Base-by-base conservation (phyloP, 495 filamentous ascomycete species). In the Corynascus novoguineensis region DNA sequence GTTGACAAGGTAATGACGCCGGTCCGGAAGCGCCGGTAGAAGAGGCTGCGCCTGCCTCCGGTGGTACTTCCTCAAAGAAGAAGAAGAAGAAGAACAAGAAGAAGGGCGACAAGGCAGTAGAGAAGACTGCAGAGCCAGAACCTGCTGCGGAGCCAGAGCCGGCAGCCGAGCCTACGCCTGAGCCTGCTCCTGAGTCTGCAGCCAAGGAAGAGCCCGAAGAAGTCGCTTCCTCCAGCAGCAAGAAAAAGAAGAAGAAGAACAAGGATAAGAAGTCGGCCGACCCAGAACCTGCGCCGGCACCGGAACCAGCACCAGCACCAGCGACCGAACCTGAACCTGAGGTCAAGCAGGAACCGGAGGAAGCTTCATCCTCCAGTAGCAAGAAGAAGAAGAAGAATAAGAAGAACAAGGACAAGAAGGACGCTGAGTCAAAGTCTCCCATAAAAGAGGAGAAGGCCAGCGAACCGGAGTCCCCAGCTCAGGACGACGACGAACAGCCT, bases 331-430 rank as follows among this genome's bases (percentile, higher is more conserved):
- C 55, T n/a, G 50, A 34, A 60, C 40, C 55, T 21, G 58, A 59
- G 38, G 44, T 25, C 27, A 61, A 64, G 53, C 49, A 55, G 32
- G 50, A 61, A 53, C 31, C 34, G 17, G 58, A 58, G 49, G 53
- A 44, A n/a, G 22, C 15, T 12, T 22, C 53, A 10, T 48, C 58
- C 6, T 14, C 58, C 19, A 24, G 45, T 27, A 41, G 24, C 37
- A 65, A 61, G 37, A 59, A 56, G 32, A 68, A 70, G 53, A 69
- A 66, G 42, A 57, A 46, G 42, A 64, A 63, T 34, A 68, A 70
- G 31, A 63, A 63, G 27, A 60, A 49, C 27, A 68, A 64, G 50
- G 59, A 59, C 34, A 63, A 66, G 34, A 29, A 53, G 24, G 50
- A 62, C 24, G 52, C 49, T 34, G 56, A 58, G 50, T 21, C 59